Conservation (phyloP, 2,329 filamentous ascomycete species). For the Eutypa lata region DNA sequence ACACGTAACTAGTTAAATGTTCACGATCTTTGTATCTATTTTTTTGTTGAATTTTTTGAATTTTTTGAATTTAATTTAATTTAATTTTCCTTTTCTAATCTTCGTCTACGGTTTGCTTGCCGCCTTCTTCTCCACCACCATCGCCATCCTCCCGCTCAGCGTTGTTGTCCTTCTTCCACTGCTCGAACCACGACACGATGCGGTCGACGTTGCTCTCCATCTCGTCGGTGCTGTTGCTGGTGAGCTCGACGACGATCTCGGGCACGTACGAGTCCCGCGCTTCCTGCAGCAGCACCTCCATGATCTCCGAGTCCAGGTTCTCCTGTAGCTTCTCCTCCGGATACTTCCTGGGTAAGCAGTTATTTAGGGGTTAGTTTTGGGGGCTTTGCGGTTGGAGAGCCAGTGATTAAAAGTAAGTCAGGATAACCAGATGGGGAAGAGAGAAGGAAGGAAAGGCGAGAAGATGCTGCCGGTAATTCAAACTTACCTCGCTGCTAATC, state of each 20-base stretch:
- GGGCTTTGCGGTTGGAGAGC: no score
- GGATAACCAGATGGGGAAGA: no score
- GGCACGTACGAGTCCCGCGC: constrained; percentile 82
- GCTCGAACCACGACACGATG: constrained; percentile 75
- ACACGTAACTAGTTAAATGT: no score
- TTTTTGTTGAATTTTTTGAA: no score
- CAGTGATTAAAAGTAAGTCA: no score
- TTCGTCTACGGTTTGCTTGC: not conserved
- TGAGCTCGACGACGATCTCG: constrained; percentile 84
- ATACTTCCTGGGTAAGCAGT: constrained; percentile 61
- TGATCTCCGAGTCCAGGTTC: constrained; percentile 96
- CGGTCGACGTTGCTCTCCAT: constrained; percentile 86
- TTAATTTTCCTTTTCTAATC: not conserved
- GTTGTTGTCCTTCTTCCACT: constrained; percentile 75
- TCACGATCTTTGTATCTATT: no score
- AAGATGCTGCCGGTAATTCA: no score
- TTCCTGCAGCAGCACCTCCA: constrained; percentile 90
- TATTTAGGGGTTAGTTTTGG: no score
- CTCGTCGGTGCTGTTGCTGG: constrained; percentile 77
- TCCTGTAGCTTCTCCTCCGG: constrained; percentile 86
- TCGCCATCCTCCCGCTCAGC: constrained; percentile 25
- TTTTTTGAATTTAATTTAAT: no score
- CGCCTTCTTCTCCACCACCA: not conserved
- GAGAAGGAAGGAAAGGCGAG: no score
- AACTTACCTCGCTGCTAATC: constrained; percentile 66